phyloP scores from a whole-genome alignment of 345 rosid genomes.

The Clausena lansium region DNA sequence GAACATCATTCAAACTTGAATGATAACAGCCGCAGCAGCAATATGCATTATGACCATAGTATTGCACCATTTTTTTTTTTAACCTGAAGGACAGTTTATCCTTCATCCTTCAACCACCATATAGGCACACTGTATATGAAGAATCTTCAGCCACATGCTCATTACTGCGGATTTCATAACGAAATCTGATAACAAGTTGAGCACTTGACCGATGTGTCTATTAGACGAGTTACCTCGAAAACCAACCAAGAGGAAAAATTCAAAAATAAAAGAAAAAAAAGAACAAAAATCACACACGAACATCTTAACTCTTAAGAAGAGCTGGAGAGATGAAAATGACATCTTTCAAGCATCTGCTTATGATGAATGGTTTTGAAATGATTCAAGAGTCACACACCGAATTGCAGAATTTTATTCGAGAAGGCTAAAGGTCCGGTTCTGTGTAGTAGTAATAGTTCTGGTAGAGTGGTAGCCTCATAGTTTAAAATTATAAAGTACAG shows the following conservation, averaged over 20 bases:
- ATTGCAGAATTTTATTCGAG: background rate
- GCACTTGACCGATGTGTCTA: background rate
- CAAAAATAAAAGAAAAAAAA: background rate
- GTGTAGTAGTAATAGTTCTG: background rate
- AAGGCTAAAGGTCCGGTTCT: conserved; percentile 14
- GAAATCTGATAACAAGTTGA: background rate
- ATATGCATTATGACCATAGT: background rate
- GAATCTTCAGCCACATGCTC: background rate
- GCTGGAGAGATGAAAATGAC: background rate
- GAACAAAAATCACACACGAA: background rate
- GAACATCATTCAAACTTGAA: background rate
- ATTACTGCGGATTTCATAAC: background rate
- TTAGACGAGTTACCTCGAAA: background rate
- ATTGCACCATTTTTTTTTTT: background rate
- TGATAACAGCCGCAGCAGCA: background rate
- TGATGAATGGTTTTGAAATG: background rate
- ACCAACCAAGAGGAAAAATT: background rate
- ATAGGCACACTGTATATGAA: background rate
- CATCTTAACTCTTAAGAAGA: background rate
- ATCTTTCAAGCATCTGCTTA: background rate
- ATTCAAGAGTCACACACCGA: background rate
- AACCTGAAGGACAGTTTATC: background rate
- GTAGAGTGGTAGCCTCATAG: background rate
- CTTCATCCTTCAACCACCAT: background rate
- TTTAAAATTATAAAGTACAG: conserved; percentile 3